Base-by-base conservation (phyloP, 345 rosid genomes). In the Citrus hindsii region DNA sequence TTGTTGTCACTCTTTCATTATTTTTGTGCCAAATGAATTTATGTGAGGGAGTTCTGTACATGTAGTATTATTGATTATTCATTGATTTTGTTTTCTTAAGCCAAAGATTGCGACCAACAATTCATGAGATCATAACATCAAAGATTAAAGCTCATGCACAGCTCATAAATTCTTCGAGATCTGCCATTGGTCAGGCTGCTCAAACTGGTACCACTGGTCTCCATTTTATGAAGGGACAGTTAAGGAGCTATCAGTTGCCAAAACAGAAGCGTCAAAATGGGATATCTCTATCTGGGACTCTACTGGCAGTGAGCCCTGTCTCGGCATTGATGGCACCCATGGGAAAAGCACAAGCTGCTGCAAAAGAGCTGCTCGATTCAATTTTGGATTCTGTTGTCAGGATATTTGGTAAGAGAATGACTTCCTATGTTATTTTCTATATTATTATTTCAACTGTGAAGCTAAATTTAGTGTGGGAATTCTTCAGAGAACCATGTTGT, bases 291-390 rank as follows among this genome's bases (percentile, higher is more conserved):
- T 87, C 87, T 76, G 96, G 89, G 73, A 85, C 89, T 79, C 88
- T 94, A 77, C 80, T 89, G 84, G 91, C 98, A 79, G 97, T 92
- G 80, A 96, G 98, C 85, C 99, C 99, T 71, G 99, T 94, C 72
- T 96, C 99, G 2, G 88, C 97, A 68, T 85, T 92, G 76, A 94
- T 96, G 99, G 97, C 97, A 84, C 99, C 99, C 80, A 81, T 87
- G 74, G 99, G 99, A 74, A 96, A 89, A 86, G 98, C 98, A 59
- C 99, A 96, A 88, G 82, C 83, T 84, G 89, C 98, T 71, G 91
- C 98, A 35, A 94, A 85, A 82, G 97, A 91, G 82, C 97, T 96
- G 84, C 97, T 96, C 77, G 91, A 92, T 90, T 94, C 98, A 78
- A 86, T 92, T 87, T 87, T 96, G 84, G 95, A 94, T 69, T 82